A percentile compares a stretch with the other conserved stretches of the same genome.
Evolutionary conservation across 2,329 filamentous ascomycete species (phyloP).

Genomic region (Monosporascus sp.): DNA sequence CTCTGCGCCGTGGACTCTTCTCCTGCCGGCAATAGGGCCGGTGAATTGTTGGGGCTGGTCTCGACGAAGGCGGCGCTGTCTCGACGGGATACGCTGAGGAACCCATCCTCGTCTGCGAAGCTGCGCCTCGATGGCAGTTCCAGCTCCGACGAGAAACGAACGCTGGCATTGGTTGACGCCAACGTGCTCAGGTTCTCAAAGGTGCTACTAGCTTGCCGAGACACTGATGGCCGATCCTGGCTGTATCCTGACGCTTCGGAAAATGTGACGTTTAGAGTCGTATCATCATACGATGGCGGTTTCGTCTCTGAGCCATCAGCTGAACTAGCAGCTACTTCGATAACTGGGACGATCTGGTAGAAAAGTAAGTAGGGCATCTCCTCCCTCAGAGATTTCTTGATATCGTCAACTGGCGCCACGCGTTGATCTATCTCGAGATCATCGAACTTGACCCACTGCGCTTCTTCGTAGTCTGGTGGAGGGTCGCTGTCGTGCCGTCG

Average conservation of each 20-base stretch:
- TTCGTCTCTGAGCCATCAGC: constrained; percentile 42
- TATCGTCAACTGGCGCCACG: constrained; percentile 72
- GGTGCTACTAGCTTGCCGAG: constrained; percentile 37
- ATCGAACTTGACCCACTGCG: constrained; percentile 88
- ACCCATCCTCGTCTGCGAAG: constrained; percentile 38
- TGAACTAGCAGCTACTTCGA: constrained; percentile 55
- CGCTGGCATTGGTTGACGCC: constrained; percentile 37
- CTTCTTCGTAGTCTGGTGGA: constrained; percentile 63
- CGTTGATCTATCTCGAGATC: constrained; percentile 68
- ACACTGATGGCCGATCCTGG: constrained; percentile 25
- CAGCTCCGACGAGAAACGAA: constrained; percentile 52
- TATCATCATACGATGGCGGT: constrained; percentile 57
- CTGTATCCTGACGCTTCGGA: constrained; percentile 24
- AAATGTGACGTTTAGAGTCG: constrained; percentile 37
- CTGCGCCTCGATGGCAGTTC: constrained; percentile 46
- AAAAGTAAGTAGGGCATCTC: constrained; percentile 94
- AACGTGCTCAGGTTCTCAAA: constrained; percentile 37
- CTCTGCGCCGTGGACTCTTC: constrained; percentile 52
- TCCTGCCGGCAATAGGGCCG: constrained; percentile 35
- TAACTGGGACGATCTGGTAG: constrained; percentile 88
- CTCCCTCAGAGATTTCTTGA: constrained; percentile 68
- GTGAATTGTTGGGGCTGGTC: constrained; percentile 33
- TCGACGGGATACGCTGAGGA: constrained; percentile 35
- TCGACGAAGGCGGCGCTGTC: constrained; percentile 49
- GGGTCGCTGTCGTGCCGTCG: constrained; percentile 50